These are phyloP conservation scores for Saccharomyces hybrid DNA, from an alignment of 1,139 yeast genomes.

Conservation along the genomic window DNA sequence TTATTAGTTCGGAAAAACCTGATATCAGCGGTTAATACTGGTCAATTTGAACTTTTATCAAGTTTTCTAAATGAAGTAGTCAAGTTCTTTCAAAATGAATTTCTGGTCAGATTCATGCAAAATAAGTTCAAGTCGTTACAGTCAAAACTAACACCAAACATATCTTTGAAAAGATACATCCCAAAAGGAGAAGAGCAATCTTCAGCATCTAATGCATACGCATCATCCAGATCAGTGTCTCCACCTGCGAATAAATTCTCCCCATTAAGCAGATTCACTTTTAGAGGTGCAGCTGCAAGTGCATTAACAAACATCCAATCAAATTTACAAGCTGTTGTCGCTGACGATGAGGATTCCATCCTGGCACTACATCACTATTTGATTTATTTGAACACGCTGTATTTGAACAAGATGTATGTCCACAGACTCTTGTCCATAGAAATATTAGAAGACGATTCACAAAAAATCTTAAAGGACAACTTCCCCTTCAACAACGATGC, in stretches of 20 bases:
- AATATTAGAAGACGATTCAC: constrained; percentile 24
- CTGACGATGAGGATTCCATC: constrained; percentile 22
- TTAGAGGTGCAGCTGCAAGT: constrained; percentile 29
- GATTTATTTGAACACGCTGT: constrained; percentile 28
- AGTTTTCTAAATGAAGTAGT: constrained; percentile 24
- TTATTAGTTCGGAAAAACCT: constrained; percentile 49
- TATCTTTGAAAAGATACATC: constrained; percentile 17
- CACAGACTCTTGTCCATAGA: constrained; percentile 26
- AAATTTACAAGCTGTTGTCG: constrained; percentile 28
- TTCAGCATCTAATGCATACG: neutral
- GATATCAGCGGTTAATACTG: constrained; percentile 28
- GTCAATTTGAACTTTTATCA: constrained; percentile 22
- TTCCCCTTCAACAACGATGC: constrained; percentile 54
- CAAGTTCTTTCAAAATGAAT: constrained; percentile 28
- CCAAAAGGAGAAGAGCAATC: constrained; percentile 10
- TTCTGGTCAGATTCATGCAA: constrained; percentile 27
- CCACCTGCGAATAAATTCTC: constrained; percentile 13
- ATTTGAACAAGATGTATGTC: constrained; percentile 17
- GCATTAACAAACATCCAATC: constrained; percentile 30
- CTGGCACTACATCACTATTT: constrained; percentile 28
- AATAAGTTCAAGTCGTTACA: constrained; percentile 24
- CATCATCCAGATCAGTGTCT: constrained; percentile 3
- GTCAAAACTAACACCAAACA: constrained; percentile 18
- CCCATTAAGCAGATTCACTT: constrained; percentile 25
- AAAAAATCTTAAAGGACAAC: constrained; percentile 35